Base-by-base conservation (phyloP, 1,139 yeast species). In the Saccharomyces hybrid region DNA sequence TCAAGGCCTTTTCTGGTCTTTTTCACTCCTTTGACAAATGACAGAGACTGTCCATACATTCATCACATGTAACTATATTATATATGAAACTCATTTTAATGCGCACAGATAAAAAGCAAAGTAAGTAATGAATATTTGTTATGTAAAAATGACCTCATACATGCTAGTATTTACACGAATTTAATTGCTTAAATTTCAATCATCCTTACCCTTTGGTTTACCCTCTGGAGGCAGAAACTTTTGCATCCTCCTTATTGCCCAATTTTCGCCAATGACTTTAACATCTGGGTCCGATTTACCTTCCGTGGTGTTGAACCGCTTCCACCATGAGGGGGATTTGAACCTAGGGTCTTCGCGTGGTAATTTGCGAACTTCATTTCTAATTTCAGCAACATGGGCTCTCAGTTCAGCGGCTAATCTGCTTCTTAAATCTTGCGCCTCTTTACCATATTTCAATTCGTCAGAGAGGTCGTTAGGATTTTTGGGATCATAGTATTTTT, bases 171-270 rank as follows among this genome's bases (percentile, higher is more conserved):
- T 38, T 38, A 38, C 25, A 16, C 26, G 25, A 14, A 38, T 38
- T 16, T 20, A 38, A 14, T 16, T 38, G 7, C 26, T 9, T 8
- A 13, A 6, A 6, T 38, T 38, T 11, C 20, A 38, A 20, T 38
- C 26, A 20, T 38, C 44, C 16, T 38, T 38, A 20, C 44, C 6
- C 13, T 11, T 38, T 16, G 44, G 44, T 11, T 71, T 72, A 50
- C 66, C 67, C 7, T 51, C 50, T 25, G 54, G 13, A 66, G 69
- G 52, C 48, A 83, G 74, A 61, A 80, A 81, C 51, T 75, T 75
- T 65, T 86, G 95, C 49, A 83, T 76, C 61, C 88, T 76, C 67
- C 79, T 81, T 26, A 85, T 78, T 2, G 95, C 95, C 93, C 95
- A 86, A 65, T 86, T 86, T 64, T 82, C 73, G 1, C 95, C 95